A percentile compares a stretch with the other conserved stretches of the same genome.
phyloP scores from a whole-genome alignment of 1,284 basidiomycete species.

The Malassezia brasiliensis region DNA sequence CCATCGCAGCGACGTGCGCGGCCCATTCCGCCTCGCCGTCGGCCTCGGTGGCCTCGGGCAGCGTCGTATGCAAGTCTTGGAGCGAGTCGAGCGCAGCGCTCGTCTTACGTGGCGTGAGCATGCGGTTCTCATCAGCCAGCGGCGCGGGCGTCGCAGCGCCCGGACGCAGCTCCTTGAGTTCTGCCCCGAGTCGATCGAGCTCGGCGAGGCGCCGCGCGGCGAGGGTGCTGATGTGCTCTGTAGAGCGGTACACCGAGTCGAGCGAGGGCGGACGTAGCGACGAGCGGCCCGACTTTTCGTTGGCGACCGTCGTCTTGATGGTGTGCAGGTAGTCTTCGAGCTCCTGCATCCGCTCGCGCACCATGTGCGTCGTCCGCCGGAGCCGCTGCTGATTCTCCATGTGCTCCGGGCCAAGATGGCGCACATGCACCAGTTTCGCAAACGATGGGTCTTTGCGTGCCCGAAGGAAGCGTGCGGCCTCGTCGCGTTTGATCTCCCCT shows the following conservation, averaged over 20 bases:
- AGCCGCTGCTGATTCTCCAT: constrained; percentile 69
- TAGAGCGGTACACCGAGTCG: constrained; percentile 71
- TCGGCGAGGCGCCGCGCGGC: constrained; percentile 4
- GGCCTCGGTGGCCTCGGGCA: neutral
- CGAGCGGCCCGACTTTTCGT: constrained; percentile 59
- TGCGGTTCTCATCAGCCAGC: neutral
- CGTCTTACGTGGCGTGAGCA: neutral
- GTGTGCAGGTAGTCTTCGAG: constrained; percentile 63
- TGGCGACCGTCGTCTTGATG: constrained; percentile 61
- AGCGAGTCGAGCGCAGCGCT: neutral
- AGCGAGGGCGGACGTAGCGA: constrained; percentile 63
- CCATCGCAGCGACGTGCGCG: neutral
- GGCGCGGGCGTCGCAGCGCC: no score
- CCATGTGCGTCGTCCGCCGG: constrained; percentile 61
- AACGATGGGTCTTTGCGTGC: constrained; percentile 68
- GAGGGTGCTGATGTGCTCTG: constrained; percentile 60
- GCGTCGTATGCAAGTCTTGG: neutral
- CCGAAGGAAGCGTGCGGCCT: constrained; percentile 57
- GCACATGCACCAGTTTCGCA: constrained; percentile 65
- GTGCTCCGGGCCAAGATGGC: constrained; percentile 77
- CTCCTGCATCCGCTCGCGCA: constrained; percentile 64
- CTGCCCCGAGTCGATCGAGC: neutral
- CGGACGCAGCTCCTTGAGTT: neutral
- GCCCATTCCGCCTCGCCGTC: neutral
- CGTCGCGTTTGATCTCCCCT: constrained; percentile 48